Conservation (phyloP, 2,329 filamentous ascomycete species). For the Cryphonectria naterciae region DNA sequence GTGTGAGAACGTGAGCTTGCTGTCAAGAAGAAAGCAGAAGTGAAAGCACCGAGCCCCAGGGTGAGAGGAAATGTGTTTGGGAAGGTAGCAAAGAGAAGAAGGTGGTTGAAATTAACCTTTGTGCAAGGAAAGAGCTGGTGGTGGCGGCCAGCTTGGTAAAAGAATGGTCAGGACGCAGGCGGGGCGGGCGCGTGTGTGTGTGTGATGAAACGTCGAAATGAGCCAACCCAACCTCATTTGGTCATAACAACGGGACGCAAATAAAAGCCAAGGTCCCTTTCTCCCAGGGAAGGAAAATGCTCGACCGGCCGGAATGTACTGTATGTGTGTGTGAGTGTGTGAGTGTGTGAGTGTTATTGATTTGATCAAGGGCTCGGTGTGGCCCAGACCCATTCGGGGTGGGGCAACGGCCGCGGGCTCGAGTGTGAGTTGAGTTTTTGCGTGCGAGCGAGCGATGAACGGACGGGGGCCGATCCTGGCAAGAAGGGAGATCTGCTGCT, state of each 20-base stretch:
- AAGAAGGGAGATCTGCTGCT: constrained; percentile 20
- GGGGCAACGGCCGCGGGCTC: constrained; percentile 21
- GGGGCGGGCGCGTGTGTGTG: constrained; percentile 40
- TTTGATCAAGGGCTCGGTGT: constrained; percentile 21
- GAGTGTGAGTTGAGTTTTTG: background rate
- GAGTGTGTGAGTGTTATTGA: background rate
- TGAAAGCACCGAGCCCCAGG: constrained; percentile 22
- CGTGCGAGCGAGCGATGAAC: constrained; percentile 17
- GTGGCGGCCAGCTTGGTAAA: constrained; percentile 52
- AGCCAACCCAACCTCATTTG: constrained; percentile 51
- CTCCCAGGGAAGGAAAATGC: constrained; percentile 34
- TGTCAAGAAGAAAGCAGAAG: constrained; percentile 26
- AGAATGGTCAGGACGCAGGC: constrained; percentile 43
- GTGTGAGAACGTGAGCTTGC: constrained; percentile 19
- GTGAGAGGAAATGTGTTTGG: constrained; percentile 21
- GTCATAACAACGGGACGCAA: constrained; percentile 42
- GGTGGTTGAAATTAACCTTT: constrained; percentile 44
- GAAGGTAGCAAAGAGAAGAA: constrained; percentile 29
- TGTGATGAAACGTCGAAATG: constrained; percentile 46
- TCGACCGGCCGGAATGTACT: constrained; percentile 33
- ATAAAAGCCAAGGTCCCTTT: constrained; percentile 34
- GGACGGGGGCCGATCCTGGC: constrained; percentile 24
- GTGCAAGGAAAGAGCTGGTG: constrained; percentile 47
- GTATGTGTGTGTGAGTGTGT: too few species aligned
- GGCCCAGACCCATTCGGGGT: constrained; percentile 29